A percentile compares a stretch with the other conserved stretches of the same genome.
These are phyloP conservation scores for Erythrobasidium hasegawianum DNA, from an alignment of 1,284 basidiomycete genomes.

Conservation along the genomic window DNA sequence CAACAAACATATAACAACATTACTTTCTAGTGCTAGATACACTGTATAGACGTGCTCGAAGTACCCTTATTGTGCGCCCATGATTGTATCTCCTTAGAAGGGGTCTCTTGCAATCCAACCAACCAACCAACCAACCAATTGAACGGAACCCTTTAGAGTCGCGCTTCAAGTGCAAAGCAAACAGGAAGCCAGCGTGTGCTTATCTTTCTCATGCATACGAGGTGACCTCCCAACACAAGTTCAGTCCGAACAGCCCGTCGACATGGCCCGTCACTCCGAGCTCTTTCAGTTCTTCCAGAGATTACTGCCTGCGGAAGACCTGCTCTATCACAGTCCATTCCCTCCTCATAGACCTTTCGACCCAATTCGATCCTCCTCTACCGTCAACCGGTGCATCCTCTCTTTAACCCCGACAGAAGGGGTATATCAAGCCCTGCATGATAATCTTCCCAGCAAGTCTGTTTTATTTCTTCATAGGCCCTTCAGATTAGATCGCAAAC, in stretches of 20 bases:
- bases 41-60: too few relatives aligned
- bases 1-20: too few relatives aligned
- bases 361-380: slow-evolving; percentile 8
- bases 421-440: slow-evolving; percentile 17
- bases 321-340: slow-evolving; percentile 26
- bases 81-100: background rate
- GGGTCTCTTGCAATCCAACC: background rate
- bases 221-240: too few relatives aligned
- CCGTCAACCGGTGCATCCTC: slow-evolving; percentile 8
- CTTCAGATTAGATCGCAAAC: slow-evolving; percentile 26
- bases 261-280: slow-evolving; percentile 8
- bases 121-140: background rate
- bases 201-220: too few relatives aligned
- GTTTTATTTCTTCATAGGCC: slow-evolving; percentile 25
- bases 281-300: slow-evolving; percentile 22
- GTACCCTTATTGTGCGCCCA: too few relatives aligned
- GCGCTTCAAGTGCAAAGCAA: too few relatives aligned
- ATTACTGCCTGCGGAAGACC: slow-evolving; percentile 28
- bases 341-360: slow-evolving; percentile 18
- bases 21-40: too few relatives aligned
- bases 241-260: too few relatives aligned
- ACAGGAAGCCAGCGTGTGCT: too few relatives aligned
- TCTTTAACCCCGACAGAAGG: slow-evolving; percentile 31
- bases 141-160: too few relatives aligned
- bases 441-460: background rate